Evolutionary conservation across 2,329 filamentous ascomycete genomes (phyloP), one percentile per base, ranked within the genome.

Genomic region (Mollisiaceae sp.): DNA sequence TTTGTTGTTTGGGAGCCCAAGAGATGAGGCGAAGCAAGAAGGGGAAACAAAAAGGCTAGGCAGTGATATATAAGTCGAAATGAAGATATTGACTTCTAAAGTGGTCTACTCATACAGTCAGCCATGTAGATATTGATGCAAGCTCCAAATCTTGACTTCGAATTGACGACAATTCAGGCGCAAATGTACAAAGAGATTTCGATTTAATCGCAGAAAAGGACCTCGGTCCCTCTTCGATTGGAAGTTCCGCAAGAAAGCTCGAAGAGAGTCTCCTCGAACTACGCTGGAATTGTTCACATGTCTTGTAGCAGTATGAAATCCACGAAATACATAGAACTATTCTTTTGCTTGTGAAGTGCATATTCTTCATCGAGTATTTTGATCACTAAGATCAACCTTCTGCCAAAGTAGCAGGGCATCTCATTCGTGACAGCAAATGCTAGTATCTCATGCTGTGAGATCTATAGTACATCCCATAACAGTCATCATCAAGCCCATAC

Each of bases 1-100:
- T 6, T 80, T 85, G 27, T 81, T 88, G 54, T 78, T 87, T 62
- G 84, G 84, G 12, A 69, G 58, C 24, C 75, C 74, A 11, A 66
- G 63, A 22, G 64, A 65, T 63, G 36, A 59, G 27, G 38, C 45
- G 22, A 35, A 39, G 27, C 39, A 39, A 24, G 20, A n/a, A 24
- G 32, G 52, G 45, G 20, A 60, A 56, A 50, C 27, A 3, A 6
- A 32, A 32, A 32, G 6, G 27, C 27, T 32, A 32, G 27, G 27
- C 27, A n/a, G n/a, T n/a, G 27, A 32, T 32, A 32, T 32, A 32
- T 3, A 32, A 32, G 27, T 32, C 27, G 27, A 32, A 3, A 32
- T 32, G 27, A 32, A 41, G 38, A 41, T 4, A 47, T 22, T n/a
- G 5, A 11, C 43, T 22, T 47, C 15, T 4, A 20, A 18, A 4